phyloP scores from a whole-genome alignment of 192 early-diverging fungal species.

The Coemansia sp. region DNA sequence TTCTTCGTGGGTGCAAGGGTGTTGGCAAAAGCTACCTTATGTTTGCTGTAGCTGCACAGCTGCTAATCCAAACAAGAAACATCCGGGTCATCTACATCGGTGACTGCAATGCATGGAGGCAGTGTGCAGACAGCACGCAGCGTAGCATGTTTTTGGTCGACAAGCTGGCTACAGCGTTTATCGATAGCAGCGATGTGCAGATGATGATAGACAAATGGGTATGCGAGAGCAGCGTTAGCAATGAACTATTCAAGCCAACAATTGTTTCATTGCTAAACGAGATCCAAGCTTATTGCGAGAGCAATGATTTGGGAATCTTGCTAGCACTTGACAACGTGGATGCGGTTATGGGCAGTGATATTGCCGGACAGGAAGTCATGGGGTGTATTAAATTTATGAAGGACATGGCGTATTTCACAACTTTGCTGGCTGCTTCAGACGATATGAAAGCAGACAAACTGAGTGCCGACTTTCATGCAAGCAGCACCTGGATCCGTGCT shows the following conservation, averaged over 20 bases:
- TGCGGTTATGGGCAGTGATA: not conserved
- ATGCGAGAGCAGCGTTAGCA: not conserved
- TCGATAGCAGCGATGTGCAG: constrained; percentile 8
- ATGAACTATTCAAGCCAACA: not conserved
- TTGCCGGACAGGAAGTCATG: constrained; percentile 1
- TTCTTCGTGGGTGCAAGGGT: constrained; percentile 28
- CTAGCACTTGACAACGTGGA: constrained; percentile 19
- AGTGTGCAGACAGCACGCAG: not conserved
- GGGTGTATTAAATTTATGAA: constrained; percentile 8
- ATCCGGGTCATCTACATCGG: constrained; percentile 19
- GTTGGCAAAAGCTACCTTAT: constrained; percentile 30
- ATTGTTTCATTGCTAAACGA: constrained; percentile 6
- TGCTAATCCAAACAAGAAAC: constrained; percentile 2
- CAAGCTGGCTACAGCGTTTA: constrained; percentile 16
- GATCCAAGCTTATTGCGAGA: constrained; percentile 11
- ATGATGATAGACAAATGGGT: constrained; percentile 13
- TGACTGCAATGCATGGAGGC: constrained; percentile 14
- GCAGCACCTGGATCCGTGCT: not conserved
- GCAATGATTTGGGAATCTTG: constrained; percentile 6
- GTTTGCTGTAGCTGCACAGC: constrained; percentile 15
- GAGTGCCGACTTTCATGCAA: constrained; percentile 5
- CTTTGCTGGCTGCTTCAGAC: constrained; percentile 19
- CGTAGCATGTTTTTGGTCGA: constrained; percentile 15
- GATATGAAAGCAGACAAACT: constrained; percentile 11
- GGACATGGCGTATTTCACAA: not conserved